Conservation (phyloP, 2,329 filamentous ascomycete genomes). For the Diaporthe caulivora region DNA sequence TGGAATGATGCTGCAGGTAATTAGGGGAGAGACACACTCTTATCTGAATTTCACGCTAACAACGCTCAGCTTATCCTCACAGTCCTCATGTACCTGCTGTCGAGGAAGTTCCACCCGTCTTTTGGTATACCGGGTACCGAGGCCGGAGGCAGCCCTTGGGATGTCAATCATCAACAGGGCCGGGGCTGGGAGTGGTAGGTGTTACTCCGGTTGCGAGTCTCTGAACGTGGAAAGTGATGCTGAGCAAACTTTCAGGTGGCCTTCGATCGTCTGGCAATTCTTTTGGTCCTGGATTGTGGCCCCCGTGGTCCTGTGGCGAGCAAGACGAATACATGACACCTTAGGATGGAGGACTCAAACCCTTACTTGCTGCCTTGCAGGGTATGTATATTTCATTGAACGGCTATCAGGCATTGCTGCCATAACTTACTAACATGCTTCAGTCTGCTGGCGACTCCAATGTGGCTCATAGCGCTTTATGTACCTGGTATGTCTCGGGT, state of each 20-base stretch:
- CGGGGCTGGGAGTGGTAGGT: conserved; percentile 74
- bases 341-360: conserved; percentile 77
- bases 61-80: conserved; percentile 66
- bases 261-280: conserved; percentile 74
- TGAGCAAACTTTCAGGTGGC: conserved; percentile 57
- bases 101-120: conserved; percentile 72
- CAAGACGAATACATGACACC: conserved; percentile 72
- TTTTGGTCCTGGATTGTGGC: conserved; percentile 74
- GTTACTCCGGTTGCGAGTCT: neutral
- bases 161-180: conserved; percentile 59
- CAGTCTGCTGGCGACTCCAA: conserved; percentile 73
- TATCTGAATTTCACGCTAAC: conserved; percentile 34
- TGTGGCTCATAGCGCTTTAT: conserved; percentile 74
- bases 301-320: conserved; percentile 71
- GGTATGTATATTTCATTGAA: conserved; percentile 49
- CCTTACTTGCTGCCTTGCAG: conserved; percentile 61
- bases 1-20: conserved; percentile 69
- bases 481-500: conserved; percentile 62
- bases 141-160: conserved; percentile 66
- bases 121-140: conserved; percentile 74
- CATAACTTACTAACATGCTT: conserved; percentile 9
- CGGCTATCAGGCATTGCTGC: neutral
- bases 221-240: conserved; percentile 40
- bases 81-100: conserved; percentile 71
- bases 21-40: conserved; percentile 35